Evolutionary conservation across 108 stramenopile genomes (phyloP), one percentile per base, ranked within the genome.

Genomic region (Epipyxis sp.): DNA sequence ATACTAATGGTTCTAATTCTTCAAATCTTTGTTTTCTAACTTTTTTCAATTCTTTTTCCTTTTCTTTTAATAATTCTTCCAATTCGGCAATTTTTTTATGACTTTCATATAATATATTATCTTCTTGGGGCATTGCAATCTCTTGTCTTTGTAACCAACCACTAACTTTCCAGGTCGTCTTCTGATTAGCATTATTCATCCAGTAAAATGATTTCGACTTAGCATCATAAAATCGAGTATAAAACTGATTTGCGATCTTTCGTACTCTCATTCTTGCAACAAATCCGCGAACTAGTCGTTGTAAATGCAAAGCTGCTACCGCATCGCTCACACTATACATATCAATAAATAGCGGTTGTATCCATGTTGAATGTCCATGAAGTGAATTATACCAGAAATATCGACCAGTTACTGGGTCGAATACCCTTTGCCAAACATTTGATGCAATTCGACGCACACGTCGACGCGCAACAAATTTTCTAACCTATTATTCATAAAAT

Each of bases 371-470:
- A 30, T 54, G 46, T 74, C 34, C 71, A 46, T 46, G 44, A 74
- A 74, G 40, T 74, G 40, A 29, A 74, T 74, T 32, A 74, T 30
- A 74, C 71, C 71, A 74, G 50, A 74, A 74, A 74, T 74, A 74
- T 57, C 44, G 44, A 43, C 43, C 43, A 74, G 16, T n/a, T 32
- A 54, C 43, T 29, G 71, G 71, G 27, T 74, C 71, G 43, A 74
- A 74, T 16, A 74, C 71, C 16, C 71, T 13, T 57, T 29, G 40
- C 71, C 71, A 74, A 32, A 65, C 61, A 32, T 65, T 32, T 32
- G 20, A 32, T 16, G 61, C 61, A 65, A 16, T 16, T 32, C 30
- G 30, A 32, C 34, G 20, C 61, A 65, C 61, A 65, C 61, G 61
- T 65, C 34, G 61, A 32, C 61, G 20, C 34, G 61, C 61, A 65